phyloP scores from a whole-genome alignment of 2,329 filamentous ascomycete genomes.

The Fusarium sp. region DNA sequence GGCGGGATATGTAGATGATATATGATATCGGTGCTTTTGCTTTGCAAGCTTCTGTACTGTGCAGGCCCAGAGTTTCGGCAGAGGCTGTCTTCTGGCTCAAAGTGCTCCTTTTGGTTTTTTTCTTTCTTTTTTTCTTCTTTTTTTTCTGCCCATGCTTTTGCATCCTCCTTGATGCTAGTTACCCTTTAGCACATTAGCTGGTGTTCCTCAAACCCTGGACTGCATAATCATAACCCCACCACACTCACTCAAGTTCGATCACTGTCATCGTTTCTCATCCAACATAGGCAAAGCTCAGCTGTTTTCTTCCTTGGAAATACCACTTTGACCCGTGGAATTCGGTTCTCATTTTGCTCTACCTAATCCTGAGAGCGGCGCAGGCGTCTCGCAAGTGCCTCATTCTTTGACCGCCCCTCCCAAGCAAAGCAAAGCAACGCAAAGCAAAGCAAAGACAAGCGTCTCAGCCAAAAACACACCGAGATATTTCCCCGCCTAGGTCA shows the following conservation, averaged over 20 bases:
- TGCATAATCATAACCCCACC: constrained; percentile 40
- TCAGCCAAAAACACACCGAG: constrained; percentile 13
- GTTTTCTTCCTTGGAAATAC: constrained; percentile 9
- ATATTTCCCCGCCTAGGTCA: constrained; percentile 11
- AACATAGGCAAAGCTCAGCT: constrained; percentile 19
- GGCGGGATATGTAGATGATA: constrained; percentile 1
- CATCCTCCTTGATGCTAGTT: constrained; percentile 9
- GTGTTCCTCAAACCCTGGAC: constrained; percentile 29
- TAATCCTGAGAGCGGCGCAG: constrained; percentile 30
- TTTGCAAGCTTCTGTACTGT: neutral
- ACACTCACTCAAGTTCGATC: constrained; percentile 29
- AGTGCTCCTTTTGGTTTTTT: constrained; percentile 1
- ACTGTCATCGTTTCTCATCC: constrained; percentile 12
- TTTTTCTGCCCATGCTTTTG: neutral
- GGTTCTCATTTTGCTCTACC: neutral
- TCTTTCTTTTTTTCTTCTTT: neutral
- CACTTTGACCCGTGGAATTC: neutral
- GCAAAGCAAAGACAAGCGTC: constrained; percentile 1
- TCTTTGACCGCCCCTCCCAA: constrained; percentile 35
- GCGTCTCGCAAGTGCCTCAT: constrained; percentile 31
- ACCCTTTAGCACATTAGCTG: neutral
- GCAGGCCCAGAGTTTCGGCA: constrained; percentile 13
- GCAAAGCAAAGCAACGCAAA: neutral
- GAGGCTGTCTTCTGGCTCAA: neutral
- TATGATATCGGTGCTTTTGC: constrained; percentile 5